Conservation (phyloP, 768 basidiomycete species). For the Trametes coccinea region DNA sequence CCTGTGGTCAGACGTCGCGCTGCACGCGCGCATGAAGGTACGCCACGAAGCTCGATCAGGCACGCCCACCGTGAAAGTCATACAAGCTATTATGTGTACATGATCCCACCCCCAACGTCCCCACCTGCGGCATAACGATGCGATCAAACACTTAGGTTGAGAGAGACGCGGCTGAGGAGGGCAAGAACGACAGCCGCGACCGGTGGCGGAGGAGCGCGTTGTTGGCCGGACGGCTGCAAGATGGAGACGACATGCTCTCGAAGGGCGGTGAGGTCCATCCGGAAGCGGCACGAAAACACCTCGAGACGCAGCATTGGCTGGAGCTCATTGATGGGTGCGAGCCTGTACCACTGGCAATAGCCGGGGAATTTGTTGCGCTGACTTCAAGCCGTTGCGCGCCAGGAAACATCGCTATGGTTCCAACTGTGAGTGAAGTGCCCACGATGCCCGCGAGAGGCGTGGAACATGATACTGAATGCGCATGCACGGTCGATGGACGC, state of each 20-base stretch:
- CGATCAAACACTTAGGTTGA: slow-evolving; percentile 35
- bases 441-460: background rate
- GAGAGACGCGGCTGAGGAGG: slow-evolving; percentile 43
- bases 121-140: background rate
- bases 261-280: slow-evolving; percentile 31
- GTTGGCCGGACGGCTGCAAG: slow-evolving; percentile 43
- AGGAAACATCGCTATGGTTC: slow-evolving; percentile 66
- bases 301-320: slow-evolving; percentile 66
- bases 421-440: slow-evolving; percentile 44
- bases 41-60: slow-evolving; percentile 13
- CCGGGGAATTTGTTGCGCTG: background rate
- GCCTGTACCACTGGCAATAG: background rate
- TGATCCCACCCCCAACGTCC: too few species aligned
- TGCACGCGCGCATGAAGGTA: slow-evolving; percentile 30
- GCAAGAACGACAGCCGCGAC: slow-evolving; percentile 45
- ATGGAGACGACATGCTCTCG: slow-evolving; percentile 43
- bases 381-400: background rate
- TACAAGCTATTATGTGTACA: too few species aligned
- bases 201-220: slow-evolving; percentile 52
- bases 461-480: background rate
- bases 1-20: slow-evolving; percentile 27
- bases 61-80: background rate
- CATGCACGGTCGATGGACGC: background rate
- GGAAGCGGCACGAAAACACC: slow-evolving; percentile 43
- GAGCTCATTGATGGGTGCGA: slow-evolving; percentile 58